phyloP scores from a whole-genome alignment of 2,329 filamentous ascomycete genomes.

The Emergomyces pasteurianus region DNA sequence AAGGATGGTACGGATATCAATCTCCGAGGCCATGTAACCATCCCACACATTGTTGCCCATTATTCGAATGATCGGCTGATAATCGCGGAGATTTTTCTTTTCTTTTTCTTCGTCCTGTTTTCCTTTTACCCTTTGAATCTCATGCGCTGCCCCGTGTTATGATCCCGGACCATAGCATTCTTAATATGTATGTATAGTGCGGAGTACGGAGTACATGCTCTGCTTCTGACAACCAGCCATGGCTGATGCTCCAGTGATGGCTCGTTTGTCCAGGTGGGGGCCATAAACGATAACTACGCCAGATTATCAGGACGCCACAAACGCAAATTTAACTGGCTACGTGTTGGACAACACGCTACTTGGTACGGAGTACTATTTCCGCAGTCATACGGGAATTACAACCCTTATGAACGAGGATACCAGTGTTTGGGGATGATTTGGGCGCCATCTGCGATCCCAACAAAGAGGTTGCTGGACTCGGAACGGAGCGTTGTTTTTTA shows the following conservation, averaged over 20 bases:
- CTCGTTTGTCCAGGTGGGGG: no score
- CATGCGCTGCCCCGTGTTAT: not conserved
- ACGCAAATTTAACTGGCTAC: no score
- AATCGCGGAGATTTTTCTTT: not conserved
- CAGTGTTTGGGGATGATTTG: not conserved
- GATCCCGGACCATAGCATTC: not conserved
- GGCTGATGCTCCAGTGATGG: not conserved
- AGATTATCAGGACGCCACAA: no score
- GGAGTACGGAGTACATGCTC: not conserved
- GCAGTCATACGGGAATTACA: not conserved
- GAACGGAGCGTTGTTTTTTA: not conserved
- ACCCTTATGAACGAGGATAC: not conserved
- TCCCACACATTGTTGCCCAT: not conserved
- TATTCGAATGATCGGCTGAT: not conserved
- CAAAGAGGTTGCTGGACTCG: not conserved
- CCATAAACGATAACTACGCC: no score
- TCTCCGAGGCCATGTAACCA: conserved; percentile 1
- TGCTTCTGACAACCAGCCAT: not conserved
- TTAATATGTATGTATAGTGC: no score
- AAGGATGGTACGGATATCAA: not conserved
- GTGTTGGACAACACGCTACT: no score
- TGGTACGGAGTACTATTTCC: not conserved
- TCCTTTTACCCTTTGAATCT: not conserved
- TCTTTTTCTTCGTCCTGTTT: not conserved
- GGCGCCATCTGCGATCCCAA: not conserved